Evolutionary conservation across 2,329 filamentous ascomycete species (phyloP), one percentile per base, ranked within the genome.

Genomic region (Clonostachys solani): DNA sequence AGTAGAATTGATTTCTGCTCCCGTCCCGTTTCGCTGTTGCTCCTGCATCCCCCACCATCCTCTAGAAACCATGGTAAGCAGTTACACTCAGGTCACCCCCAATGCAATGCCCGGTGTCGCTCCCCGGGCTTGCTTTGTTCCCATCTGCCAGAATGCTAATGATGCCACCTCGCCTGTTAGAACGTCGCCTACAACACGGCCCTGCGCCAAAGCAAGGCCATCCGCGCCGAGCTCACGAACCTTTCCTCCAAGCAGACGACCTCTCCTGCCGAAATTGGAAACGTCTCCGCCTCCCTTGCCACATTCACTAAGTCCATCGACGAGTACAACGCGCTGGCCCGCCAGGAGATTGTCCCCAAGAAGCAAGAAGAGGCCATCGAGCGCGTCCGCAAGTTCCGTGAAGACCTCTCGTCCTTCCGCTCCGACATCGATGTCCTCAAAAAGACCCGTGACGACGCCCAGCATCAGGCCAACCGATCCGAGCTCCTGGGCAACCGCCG

Each of bases 321-420:
- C 70, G 92, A 96, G 63, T 99, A 99, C 74, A 83, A 87, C 59
- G 79, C 80, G 47, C 82, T 95, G 33, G 87, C 92, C 2, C 88
- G 89, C 54, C 88, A 92, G 59, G 94, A 99, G 67, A 82, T 96
- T 33, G 92, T 95, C 48, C 80, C 87, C 5, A 86, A 89, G 50
- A 99, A 97, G 69, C 89, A 95, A 57, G 86, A 94, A 50, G 96
- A 97, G 62, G 94, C 92, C 1, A 77, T 83, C 53, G 90, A 95
- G 62, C 83, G 94, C 41, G 78, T 96, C 49, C 87, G 88, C 66
- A 89, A 84, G 58, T 99, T 99, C 69, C 84, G 89, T 49, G 68
- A 78, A 40, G 92, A 97, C 61, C 79, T 97, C 4, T 71, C 84
- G 44, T 89, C 92, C 47, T 96, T 91, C 64, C 81, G 90, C 35